Evolutionary conservation across 371 early-diverging fungal genomes (phyloP).

Genomic region (Rhizopus microsporus): DNA sequence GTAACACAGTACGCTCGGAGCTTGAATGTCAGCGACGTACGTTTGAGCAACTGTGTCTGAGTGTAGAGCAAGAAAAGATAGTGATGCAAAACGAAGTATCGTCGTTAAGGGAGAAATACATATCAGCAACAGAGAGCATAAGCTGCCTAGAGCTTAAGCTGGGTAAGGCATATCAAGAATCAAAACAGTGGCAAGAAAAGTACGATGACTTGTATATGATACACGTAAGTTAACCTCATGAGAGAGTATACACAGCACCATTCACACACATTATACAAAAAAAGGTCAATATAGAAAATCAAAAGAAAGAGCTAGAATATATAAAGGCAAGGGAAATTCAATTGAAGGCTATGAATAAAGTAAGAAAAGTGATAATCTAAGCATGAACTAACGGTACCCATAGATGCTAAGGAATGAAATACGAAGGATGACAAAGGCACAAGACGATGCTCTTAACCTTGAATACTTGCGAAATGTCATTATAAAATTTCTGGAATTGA

Average conservation of each 20-base stretch:
- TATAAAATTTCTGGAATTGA: conserved; percentile 80
- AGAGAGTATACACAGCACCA: too few species aligned
- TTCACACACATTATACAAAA: too few species aligned
- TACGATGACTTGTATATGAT: conserved; percentile 19
- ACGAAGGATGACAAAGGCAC: conserved; percentile 35
- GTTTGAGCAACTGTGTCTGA: not conserved
- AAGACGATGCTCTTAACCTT: conserved; percentile 56
- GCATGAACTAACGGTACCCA: too few species aligned
- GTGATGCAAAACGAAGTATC: conserved; percentile 10
- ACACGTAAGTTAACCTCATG: conserved; percentile 17
- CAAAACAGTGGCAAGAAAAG: conserved; percentile 23
- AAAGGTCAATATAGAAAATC: not conserved
- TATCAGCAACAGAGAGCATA: conserved; percentile 6
- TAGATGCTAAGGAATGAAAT: conserved; percentile 63
- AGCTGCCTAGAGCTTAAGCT: not conserved
- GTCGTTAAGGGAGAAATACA: conserved; percentile 15
- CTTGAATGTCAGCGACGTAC: not conserved
- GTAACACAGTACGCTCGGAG: not conserved
- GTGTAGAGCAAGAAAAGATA: not conserved
- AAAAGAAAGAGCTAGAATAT: conserved; percentile 45
- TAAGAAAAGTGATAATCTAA: not conserved
- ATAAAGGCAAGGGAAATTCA: conserved; percentile 59
- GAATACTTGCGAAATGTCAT: conserved; percentile 84
- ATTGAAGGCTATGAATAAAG: conserved; percentile 57
- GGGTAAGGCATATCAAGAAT: not conserved